A percentile compares a stretch with the other conserved stretches of the same genome.
These are phyloP conservation scores for Sclerotinia subarctica DNA, from an alignment of 2,329 filamentous ascomycete species.

Conservation along the genomic window DNA sequence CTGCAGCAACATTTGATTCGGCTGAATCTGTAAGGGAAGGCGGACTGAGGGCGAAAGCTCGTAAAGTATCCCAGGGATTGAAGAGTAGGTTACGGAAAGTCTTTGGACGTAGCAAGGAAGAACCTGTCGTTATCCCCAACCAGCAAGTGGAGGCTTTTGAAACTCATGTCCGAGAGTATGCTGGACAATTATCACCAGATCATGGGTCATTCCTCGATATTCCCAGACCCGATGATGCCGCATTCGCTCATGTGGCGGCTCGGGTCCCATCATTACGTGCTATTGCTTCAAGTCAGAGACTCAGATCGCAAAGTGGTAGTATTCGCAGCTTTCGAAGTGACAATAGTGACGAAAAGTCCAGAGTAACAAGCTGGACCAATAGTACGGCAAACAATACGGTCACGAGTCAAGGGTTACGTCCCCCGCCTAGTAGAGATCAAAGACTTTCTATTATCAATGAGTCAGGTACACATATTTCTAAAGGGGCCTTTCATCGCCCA, in stretches of 20 bases:
- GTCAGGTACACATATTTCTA: slow-evolving; percentile 46
- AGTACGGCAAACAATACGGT: slow-evolving; percentile 57
- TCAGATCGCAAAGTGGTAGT: slow-evolving; percentile 54
- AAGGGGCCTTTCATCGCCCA: slow-evolving; percentile 39
- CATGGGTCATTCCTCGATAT: slow-evolving; percentile 39
- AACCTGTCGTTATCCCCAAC: slow-evolving; percentile 43
- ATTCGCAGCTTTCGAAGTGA: slow-evolving; percentile 47
- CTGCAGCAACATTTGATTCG: slow-evolving; percentile 35
- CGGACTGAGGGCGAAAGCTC: slow-evolving; percentile 50
- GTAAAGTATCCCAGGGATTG: slow-evolving; percentile 60
- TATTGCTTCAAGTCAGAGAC: slow-evolving; percentile 45
- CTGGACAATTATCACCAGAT: slow-evolving; percentile 30
- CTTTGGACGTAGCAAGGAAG: slow-evolving; percentile 46
- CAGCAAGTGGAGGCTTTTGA: slow-evolving; percentile 51
- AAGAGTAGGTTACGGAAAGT: slow-evolving; percentile 59
- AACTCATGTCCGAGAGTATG: slow-evolving; percentile 34
- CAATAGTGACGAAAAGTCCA: slow-evolving; percentile 52
- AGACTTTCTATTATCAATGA: slow-evolving; percentile 65
- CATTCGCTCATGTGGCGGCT: slow-evolving; percentile 49
- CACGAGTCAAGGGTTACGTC: slow-evolving; percentile 40
- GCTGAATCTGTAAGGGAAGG: slow-evolving; percentile 34
- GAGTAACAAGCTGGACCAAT: slow-evolving; percentile 67
- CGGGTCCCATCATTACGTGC: slow-evolving; percentile 51
- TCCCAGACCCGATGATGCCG: slow-evolving; percentile 42
- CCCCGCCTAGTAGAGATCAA: slow-evolving; percentile 48